Evolutionary conservation across 345 rosid genomes (phyloP).

Genomic region (Hevea brasiliensis): DNA sequence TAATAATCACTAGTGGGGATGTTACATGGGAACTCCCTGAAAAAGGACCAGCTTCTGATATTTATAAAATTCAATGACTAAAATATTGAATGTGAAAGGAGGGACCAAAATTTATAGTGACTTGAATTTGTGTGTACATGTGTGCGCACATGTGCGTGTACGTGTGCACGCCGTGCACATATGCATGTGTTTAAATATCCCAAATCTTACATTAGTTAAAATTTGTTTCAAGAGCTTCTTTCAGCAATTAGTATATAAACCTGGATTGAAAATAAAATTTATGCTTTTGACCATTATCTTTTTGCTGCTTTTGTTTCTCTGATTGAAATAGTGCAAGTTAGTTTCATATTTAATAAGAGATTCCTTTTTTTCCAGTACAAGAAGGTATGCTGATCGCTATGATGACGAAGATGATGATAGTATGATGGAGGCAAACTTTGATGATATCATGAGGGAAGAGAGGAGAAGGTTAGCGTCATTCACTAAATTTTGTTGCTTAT

Average conservation of each 20-base stretch:
- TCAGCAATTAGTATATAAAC: not conserved
- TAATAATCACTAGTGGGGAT: not conserved
- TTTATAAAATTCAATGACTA: not conserved
- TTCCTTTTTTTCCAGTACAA: slow-evolving; percentile 31
- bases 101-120: not conserved
- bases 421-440: slow-evolving; percentile 87
- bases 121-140: too few relatives aligned
- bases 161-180: not conserved
- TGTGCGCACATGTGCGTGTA: too few relatives aligned
- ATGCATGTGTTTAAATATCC: too few relatives aligned
- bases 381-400: slow-evolving; percentile 27
- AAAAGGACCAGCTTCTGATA: not conserved
- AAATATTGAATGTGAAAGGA: not conserved
- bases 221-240: too few relatives aligned
- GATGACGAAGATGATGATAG: slow-evolving; percentile 59
- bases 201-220: too few relatives aligned
- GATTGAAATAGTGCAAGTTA: not conserved
- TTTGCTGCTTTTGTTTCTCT: not conserved
- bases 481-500: not conserved
- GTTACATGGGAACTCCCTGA: not conserved
- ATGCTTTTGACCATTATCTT: not conserved
- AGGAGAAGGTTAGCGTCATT: slow-evolving; percentile 54
- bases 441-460: slow-evolving; percentile 76
- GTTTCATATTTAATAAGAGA: not conserved
- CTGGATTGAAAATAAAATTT: not conserved